A percentile compares a stretch with the other conserved stretches of the same genome.
These are phyloP conservation scores for Globisporangium yorkense DNA, from an alignment of 352 stramenopile species.

Conservation along the genomic window DNA sequence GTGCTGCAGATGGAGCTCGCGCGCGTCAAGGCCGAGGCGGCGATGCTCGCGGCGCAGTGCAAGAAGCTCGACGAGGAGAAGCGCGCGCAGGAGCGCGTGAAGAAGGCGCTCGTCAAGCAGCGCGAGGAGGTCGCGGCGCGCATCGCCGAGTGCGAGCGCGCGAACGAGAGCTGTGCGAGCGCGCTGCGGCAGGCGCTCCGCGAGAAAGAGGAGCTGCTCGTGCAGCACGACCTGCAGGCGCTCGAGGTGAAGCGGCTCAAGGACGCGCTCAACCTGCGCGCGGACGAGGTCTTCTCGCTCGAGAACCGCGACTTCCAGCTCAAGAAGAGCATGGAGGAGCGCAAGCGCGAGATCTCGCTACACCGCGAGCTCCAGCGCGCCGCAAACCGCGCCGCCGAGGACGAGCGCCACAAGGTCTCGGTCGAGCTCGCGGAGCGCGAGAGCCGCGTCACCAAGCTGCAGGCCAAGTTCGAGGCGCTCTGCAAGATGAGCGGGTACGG, in stretches of 20 bases:
- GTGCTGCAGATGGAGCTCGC: constrained; percentile 89
- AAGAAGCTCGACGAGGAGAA: constrained; percentile 93
- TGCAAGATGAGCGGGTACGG: constrained; percentile 73
- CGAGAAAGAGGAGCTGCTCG: constrained; percentile 90
- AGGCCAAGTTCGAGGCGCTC: constrained; percentile 92
- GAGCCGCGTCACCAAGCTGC: constrained; percentile 85
- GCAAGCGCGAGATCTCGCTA: constrained; percentile 87
- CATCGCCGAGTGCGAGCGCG: constrained; percentile 88
- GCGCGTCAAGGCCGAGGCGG: constrained; percentile 80
- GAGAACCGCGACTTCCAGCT: constrained; percentile 93
- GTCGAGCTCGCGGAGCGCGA: constrained; percentile 89
- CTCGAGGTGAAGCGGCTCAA: constrained; percentile 91
- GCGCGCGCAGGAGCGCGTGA: constrained; percentile 64
- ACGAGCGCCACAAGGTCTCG: constrained; percentile 92
- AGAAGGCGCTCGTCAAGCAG: constrained; percentile 68
- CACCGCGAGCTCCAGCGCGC: constrained; percentile 89
- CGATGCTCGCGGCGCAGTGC: constrained; percentile 86
- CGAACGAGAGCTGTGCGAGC: constrained; percentile 85
- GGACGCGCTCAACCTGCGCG: constrained; percentile 81
- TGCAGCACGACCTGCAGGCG: constrained; percentile 91
- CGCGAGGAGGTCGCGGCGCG: constrained; percentile 70
- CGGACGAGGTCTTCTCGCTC: constrained; percentile 91
- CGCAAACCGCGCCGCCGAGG: constrained; percentile 84
- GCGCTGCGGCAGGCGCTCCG: constrained; percentile 76
- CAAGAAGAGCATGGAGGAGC: constrained; percentile 92